Conservation (phyloP, 345 rosid species). For the Zanthoxylum bungeanum region DNA sequence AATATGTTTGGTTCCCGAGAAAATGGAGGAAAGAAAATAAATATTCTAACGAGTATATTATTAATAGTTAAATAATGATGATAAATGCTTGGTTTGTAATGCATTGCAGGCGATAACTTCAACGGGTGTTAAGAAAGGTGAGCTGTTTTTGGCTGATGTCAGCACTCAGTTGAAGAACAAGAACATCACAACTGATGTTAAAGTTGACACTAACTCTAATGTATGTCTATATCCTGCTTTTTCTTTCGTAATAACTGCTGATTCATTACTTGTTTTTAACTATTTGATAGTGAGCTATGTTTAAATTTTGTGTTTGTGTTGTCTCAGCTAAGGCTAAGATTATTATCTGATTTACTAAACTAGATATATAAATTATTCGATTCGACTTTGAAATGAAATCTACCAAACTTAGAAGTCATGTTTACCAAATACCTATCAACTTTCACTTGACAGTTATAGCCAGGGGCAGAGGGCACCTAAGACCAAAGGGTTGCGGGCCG, state of each 20-base stretch:
- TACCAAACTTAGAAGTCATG: neutral
- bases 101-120: conserved; percentile 67
- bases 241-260: neutral
- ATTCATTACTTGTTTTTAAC: neutral
- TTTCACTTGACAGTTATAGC: neutral
- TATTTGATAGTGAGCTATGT: neutral
- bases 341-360: too few species aligned
- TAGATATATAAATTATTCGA: neutral
- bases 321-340: neutral
- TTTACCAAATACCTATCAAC: neutral
- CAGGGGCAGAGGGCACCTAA: too few species aligned
- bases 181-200: conserved; percentile 81
- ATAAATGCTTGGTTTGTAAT: neutral
- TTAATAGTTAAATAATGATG: neutral
- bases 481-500: too few species aligned
- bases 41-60: neutral
- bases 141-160: conserved; percentile 72
- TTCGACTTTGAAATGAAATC: too few species aligned
- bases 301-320: neutral
- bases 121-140: conserved; percentile 73
- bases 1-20: neutral
- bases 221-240: conserved; percentile 35
- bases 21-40: neutral
- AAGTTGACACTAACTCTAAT: conserved; percentile 79
- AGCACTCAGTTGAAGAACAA: conserved; percentile 81